Base-by-base conservation (phyloP, 495 filamentous ascomycete genomes). In the Staphylotrichum tortipilum region DNA sequence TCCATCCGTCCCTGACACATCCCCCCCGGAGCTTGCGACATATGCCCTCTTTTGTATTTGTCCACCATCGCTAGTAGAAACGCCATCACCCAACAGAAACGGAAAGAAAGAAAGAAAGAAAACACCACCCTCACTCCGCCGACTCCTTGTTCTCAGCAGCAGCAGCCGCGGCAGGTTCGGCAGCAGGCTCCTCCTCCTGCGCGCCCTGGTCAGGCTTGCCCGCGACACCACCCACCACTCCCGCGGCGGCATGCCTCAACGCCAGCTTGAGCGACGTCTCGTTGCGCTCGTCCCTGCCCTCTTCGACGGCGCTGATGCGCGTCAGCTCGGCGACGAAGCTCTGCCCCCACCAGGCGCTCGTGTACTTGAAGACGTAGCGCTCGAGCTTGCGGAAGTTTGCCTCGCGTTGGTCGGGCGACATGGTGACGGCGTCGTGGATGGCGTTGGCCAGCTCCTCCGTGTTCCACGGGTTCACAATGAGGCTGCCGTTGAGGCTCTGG, bases 321-420 rank as follows among this genome's bases (percentile, higher is more conserved):
- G 72, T 86, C 54, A 98, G 72, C 66, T 96, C 91, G 19, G 74
- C 78, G 37, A 96, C 89, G 55, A 98, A 96, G 45, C 83, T 88
- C 61, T 91, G 78, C n/a, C 91, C 92, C 91, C 91, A 98, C 81
- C 94, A 96, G 10, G 90, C 86, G 68, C 88, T 94, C 0, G 90
- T 96, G 65, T 95, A 91, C 59, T 85, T 89, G 61, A 85, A 86
- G 44, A 96, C 83, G 58, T 95, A 95, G 59, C 81, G 77, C 47
- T 84, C 79, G 44, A 96, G 68, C 64, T 86, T 89, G 60, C 83
- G 75, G 68, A 85, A 90, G 64, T 89, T 95, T 21, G 83, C 71
- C 44, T 82, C 81, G 29, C 89, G 78, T 68, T 89, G 84, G 68
- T 94, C 89, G 23, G 88, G 80, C 26, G 77, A 76, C 80, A 96